Evolutionary conservation across 495 filamentous ascomycete species (phyloP).

Genomic region (Bacidia rubella): DNA sequence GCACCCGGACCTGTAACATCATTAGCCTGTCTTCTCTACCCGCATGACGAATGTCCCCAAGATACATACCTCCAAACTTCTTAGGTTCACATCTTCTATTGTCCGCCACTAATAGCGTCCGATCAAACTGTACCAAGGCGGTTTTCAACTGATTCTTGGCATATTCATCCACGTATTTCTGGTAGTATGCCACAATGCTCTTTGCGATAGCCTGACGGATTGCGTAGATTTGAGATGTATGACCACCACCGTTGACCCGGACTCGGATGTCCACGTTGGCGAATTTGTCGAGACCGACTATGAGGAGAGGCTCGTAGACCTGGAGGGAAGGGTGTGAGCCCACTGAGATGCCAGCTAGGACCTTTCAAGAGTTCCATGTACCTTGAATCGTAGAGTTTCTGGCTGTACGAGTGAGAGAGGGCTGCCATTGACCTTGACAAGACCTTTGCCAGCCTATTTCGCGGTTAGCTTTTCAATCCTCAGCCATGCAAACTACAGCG

Average conservation of each 20-base stretch:
- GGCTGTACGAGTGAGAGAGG: slow-evolving; percentile 87
- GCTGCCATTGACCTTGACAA: slow-evolving; percentile 97
- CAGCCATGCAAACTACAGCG: neutral
- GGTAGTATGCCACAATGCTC: slow-evolving; percentile 97
- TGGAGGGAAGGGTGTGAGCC: slow-evolving; percentile 18
- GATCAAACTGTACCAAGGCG: slow-evolving; percentile 85
- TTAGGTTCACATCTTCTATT: slow-evolving; percentile 89
- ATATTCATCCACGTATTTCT: slow-evolving; percentile 99
- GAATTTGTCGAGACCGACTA: slow-evolving; percentile 95
- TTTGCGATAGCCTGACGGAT: slow-evolving; percentile 98
- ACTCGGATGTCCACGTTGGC: slow-evolving; percentile 93
- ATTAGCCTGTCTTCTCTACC: neutral
- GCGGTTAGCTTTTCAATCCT: neutral
- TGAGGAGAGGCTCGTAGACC: slow-evolving; percentile 96
- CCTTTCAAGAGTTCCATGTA: slow-evolving; percentile 29
- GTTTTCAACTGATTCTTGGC: slow-evolving; percentile 98
- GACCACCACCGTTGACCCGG: slow-evolving; percentile 91
- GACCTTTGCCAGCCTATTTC: slow-evolving; percentile 68
- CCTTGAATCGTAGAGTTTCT: slow-evolving; percentile 95
- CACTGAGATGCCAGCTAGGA: too few species aligned
- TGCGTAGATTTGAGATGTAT: slow-evolving; percentile 96
- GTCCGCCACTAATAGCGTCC: slow-evolving; percentile 92
- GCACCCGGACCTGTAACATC: slow-evolving; percentile 56
- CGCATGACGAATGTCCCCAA: neutral
- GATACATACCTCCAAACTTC: slow-evolving; percentile 53